Percentiles rank a stretch among this genome's conserved stretches.
These are phyloP conservation scores for Cercophora scortea DNA, from an alignment of 495 filamentous ascomycete genomes.

Conservation along the genomic window DNA sequence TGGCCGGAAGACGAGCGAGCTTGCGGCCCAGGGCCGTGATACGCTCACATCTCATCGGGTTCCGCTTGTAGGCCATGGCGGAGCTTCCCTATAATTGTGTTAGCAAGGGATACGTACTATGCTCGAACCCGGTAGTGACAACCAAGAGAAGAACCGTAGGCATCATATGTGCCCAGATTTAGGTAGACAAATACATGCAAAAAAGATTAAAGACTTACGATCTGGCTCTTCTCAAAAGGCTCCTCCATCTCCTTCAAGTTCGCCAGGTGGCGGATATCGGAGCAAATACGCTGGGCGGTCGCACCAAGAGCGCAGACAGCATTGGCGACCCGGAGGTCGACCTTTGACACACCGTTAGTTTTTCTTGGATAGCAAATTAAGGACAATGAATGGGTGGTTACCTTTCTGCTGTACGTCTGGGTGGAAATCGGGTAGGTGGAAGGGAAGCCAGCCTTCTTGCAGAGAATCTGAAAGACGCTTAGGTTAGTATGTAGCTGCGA, in stretches of 20 bases:
- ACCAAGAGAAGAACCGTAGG: not conserved
- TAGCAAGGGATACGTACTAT: not conserved
- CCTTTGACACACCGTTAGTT: conserved; percentile 41
- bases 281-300: conserved; percentile 60
- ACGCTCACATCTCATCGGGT: conserved; percentile 74
- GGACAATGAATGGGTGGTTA: not conserved
- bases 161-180: too few species aligned
- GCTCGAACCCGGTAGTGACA: not conserved
- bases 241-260: conserved; percentile 67
- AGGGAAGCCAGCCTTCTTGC: conserved; percentile 76
- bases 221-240: conserved; percentile 78
- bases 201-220: conserved; percentile 22
- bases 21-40: conserved; percentile 70
- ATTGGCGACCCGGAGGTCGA: conserved; percentile 74
- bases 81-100: conserved; percentile 15
- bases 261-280: conserved; percentile 76
- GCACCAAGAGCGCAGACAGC: conserved; percentile 76
- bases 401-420: conserved; percentile 61
- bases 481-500: not conserved
- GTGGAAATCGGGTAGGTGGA: conserved; percentile 65
- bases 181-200: too few species aligned
- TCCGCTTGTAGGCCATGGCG: conserved; percentile 65
- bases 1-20: conserved; percentile 56
- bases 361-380: not conserved
- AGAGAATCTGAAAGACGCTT: conserved; percentile 38